Conservation (phyloP, 2,329 filamentous ascomycete genomes). For the Diatrype stigma region DNA sequence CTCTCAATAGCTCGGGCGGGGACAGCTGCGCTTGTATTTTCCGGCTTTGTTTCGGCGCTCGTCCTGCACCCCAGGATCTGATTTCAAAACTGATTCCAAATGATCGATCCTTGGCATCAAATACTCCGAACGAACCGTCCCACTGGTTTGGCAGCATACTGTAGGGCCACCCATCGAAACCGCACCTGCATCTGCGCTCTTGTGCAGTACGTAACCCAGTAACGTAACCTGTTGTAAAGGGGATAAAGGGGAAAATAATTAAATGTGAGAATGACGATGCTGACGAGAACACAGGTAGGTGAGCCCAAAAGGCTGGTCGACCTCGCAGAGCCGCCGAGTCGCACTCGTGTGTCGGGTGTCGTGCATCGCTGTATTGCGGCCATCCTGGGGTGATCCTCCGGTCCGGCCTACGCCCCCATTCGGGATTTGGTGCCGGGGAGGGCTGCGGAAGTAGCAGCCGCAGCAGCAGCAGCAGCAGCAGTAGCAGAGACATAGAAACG, state of each 20-base stretch:
- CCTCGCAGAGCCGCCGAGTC: not conserved
- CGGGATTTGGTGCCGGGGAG: not conserved
- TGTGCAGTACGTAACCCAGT: not conserved
- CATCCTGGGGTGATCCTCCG: too few species aligned
- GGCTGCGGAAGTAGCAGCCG: conserved; percentile 1
- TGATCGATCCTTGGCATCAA: not conserved
- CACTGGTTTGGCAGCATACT: not conserved
- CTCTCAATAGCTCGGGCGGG: not conserved
- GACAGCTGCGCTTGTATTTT: not conserved
- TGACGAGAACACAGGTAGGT: not conserved
- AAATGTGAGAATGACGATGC: not conserved
- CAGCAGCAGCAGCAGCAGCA: too few species aligned
- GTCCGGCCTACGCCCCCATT: too few species aligned
- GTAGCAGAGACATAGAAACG: not conserved
- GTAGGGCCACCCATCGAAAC: not conserved
- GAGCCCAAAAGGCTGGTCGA: not conserved
- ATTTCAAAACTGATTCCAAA: conserved; percentile 1
- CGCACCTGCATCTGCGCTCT: not conserved
- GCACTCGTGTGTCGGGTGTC: not conserved
- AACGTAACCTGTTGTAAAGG: not conserved
- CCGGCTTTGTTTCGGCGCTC: not conserved
- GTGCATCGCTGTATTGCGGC: too few species aligned
- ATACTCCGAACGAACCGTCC: not conserved
- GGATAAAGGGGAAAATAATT: too few species aligned
- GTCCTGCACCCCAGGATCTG: not conserved